Conservation (phyloP, 2,329 filamentous ascomycete genomes). For the Penicillium expansum region DNA sequence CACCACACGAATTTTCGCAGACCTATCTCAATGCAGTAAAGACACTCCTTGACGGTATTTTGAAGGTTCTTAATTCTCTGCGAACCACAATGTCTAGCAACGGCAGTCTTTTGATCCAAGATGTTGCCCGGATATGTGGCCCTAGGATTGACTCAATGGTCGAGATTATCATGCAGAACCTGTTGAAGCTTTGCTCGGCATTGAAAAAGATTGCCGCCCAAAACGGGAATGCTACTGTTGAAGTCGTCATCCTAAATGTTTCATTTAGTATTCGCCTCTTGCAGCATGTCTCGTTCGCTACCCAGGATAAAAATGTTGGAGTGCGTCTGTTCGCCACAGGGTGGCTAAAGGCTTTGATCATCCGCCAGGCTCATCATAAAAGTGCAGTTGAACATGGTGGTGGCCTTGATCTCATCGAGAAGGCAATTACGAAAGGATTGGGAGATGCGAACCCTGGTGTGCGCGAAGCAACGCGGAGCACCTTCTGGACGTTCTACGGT, state of each 20-base stretch:
- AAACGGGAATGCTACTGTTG: conserved; percentile 76
- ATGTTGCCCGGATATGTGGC: conserved; percentile 73
- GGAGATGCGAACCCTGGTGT: conserved; percentile 86
- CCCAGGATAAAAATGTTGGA: conserved; percentile 90
- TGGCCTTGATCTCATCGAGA: conserved; percentile 78
- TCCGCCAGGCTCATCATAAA: conserved; percentile 73
- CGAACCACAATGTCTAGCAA: conserved; percentile 88
- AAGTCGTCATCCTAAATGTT: conserved; percentile 72
- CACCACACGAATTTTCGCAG: conserved; percentile 70
- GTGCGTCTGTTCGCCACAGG: conserved; percentile 73
- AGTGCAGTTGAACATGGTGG: conserved; percentile 79
- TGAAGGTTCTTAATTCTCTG: conserved; percentile 79
- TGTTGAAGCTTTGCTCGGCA: conserved; percentile 83
- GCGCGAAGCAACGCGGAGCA: conserved; percentile 77
- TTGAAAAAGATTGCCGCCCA: conserved; percentile 93
- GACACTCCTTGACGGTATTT: conserved; percentile 75
- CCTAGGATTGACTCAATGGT: conserved; percentile 82
- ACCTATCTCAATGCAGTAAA: conserved; percentile 70
- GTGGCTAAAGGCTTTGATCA: conserved; percentile 82
- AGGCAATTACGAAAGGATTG: conserved; percentile 85
- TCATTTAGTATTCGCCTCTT: conserved; percentile 78
- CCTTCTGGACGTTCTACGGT: conserved; percentile 79
- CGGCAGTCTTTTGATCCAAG: conserved; percentile 78
- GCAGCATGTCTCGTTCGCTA: conserved; percentile 79
- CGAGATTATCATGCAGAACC: conserved; percentile 81